A percentile compares a stretch with the other conserved stretches of the same genome.
Conservation (phyloP, 768 basidiomycete species). For the Hortiboletus campestris region DNA sequence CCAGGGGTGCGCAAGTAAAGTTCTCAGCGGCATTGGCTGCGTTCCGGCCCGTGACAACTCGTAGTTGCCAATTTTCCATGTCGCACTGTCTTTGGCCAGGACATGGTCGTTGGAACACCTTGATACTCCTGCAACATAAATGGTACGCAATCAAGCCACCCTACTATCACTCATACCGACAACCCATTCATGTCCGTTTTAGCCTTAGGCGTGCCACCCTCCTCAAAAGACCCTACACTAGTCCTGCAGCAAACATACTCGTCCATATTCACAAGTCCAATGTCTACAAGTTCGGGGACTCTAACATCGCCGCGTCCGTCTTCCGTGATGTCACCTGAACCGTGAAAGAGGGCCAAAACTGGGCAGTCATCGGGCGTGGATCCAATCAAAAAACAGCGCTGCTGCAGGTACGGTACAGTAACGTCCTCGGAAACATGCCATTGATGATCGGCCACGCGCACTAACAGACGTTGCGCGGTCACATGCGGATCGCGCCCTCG, state of each 20-base stretch:
- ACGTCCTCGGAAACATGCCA: not conserved
- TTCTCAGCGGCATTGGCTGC: too few species aligned
- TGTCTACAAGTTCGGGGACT: conserved; percentile 59
- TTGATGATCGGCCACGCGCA: not conserved
- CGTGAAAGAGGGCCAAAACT: conserved; percentile 59
- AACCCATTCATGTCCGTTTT: not conserved
- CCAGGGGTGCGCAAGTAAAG: too few species aligned
- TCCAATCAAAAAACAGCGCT: conserved; percentile 60
- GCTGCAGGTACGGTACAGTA: conserved; percentile 51
- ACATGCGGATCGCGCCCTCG: conserved; percentile 65
- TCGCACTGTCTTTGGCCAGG: conserved; percentile 1
- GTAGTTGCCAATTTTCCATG: not conserved
- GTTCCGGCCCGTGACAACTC: not conserved
- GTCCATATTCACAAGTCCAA: conserved; percentile 48
- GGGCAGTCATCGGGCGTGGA: conserved; percentile 72
- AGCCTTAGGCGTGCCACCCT: not conserved
- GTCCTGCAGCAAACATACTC: conserved; percentile 12
- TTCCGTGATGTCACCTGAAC: conserved; percentile 58
- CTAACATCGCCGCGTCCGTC: conserved; percentile 45
- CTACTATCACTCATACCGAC: not conserved
- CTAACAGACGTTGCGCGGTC: conserved; percentile 65
- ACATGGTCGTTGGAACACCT: not conserved
- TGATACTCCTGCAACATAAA: not conserved
- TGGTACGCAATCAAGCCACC: not conserved
- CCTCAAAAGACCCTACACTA: conserved; percentile 8